phyloP scores from a whole-genome alignment of 495 filamentous ascomycete genomes.

The Pyronema omphalodes region DNA sequence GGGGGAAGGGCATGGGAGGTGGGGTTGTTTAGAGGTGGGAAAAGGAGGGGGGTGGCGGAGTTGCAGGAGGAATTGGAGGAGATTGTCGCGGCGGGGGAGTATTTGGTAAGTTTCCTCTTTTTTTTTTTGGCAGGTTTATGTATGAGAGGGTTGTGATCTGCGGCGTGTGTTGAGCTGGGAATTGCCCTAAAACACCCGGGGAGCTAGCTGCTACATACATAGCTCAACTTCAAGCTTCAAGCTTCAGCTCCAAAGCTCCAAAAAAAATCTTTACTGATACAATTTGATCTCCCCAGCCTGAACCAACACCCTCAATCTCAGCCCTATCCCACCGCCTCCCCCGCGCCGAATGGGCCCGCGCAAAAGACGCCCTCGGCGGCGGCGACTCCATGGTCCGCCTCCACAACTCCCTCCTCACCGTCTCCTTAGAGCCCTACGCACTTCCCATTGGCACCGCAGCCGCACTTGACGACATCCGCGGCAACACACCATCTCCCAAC shows the following conservation, averaged over 20 bases:
- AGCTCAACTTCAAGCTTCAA: too few species aligned
- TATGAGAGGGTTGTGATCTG: too few species aligned
- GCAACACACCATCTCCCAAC: constrained; percentile 6
- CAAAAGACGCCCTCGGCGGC: constrained; percentile 3
- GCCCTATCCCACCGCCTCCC: constrained; percentile 12
- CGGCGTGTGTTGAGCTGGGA: too few species aligned
- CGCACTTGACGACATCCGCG: constrained; percentile 8
- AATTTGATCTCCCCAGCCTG: not conserved
- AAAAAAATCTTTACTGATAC: not conserved
- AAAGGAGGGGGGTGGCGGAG: not conserved
- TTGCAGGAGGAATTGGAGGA: constrained; percentile 3
- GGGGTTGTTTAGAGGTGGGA: not conserved
- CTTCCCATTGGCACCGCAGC: not conserved
- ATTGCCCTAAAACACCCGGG: too few species aligned
- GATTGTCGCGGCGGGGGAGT: not conserved
- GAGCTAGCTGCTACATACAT: too few species aligned
- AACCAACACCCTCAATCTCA: constrained; percentile 4
- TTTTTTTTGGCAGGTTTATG: too few species aligned
- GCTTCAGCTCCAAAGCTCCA: not conserved
- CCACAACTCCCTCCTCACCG: constrained; percentile 5
- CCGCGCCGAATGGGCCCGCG: constrained; percentile 4
- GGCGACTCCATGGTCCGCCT: constrained; percentile 2
- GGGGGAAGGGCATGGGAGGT: constrained; percentile 8
- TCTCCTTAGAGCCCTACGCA: constrained; percentile 4
- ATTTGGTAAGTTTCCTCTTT: not conserved